Base-by-base conservation (phyloP, 352 stramenopile species). In the Globisporangium echinulatum region DNA sequence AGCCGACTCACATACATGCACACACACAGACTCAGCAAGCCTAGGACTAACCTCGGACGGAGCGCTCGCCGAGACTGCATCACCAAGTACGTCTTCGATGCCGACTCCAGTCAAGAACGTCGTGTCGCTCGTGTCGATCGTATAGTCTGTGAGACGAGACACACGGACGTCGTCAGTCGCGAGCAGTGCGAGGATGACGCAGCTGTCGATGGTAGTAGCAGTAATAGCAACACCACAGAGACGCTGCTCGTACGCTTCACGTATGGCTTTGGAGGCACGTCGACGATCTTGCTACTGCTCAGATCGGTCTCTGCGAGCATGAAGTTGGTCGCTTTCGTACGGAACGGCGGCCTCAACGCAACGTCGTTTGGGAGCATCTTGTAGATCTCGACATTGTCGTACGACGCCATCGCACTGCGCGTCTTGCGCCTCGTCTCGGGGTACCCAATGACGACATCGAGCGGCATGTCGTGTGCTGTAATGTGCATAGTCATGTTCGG, bases 361-460 rank as follows among this genome's bases (percentile, higher is more conserved):
- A 79, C 63, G 38, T 88, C 77, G 36, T 82, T 88, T 0, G 81
- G 79, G 57, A 90, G 81, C 69, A 90, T 84, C 63, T 88, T 90
- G 68, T 85, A 90, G 62, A 93, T 93, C 54, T 90, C 74, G 3
- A 91, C 79, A 36, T 83, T 74, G n/a, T 89, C 79, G 59, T 91
- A 91, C 49, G 65, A 70, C 8, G 70, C 64, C 51, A 67, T 77
- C 0, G 74, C 55, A 4, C 61, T 59, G 8, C 69, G 61, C 38
- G 76, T 82, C 48, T 87, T 88, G 46, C 85, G 82, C 59, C 86
- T 90, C 15, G 69, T 86, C 46, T 75, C 76, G 3, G 83, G 83
- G 50, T 87, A 93, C 19, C 79, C 79, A 7, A 83, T 52, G 8
- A 85, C 64, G 15, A 93, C 66, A 10, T 67, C 72, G 11, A 85